Base-by-base conservation (phyloP, 2,329 filamentous ascomycete genomes). In the Didymosphaeria variabile region DNA sequence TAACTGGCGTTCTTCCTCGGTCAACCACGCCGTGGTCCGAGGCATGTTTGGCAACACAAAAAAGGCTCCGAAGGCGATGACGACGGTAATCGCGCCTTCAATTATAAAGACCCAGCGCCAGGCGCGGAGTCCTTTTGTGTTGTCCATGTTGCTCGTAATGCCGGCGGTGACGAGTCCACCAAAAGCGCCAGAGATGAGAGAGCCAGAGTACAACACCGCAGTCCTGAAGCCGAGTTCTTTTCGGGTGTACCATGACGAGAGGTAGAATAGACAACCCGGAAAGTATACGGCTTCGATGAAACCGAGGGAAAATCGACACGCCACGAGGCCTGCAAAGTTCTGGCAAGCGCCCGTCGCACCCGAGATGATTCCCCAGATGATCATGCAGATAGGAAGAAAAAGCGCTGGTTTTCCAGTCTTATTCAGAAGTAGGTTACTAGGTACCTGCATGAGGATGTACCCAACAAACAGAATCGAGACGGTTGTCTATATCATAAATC, bases 61-160 rank as follows among this genome's bases (percentile, higher is more conserved):
- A 71, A 83, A 84, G 1, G 87, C 82, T 1, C 74, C 67, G 6
- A 87, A 72, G 15, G 90, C 89, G 31, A 92, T 81, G 6, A 79
- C 80, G 26, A 92, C 79, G 1, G 90, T 92, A 60, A 90, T 83
- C 17, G 83, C 81, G 26, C 90, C 90, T 74, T 92, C 90, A 42
- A 92, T 87, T 57, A 92, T 88, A 77, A 91, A 91, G 0, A 91
- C 79, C 85, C 86, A 89, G 13, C 88, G 81, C 89, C 85, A 92
- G 4, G 88, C 87, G 2, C 81, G 77, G 2, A 89, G 78, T 0
- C 88, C 89, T 8, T 77, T 78, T 0, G 77, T 77, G 1, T 86
- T 83, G 61, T 90, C 83, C 81, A 93, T 85, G 53, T 89, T 86
- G n/a, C 81, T 79, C 0, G 86, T 88, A 57, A 93, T 91, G 7